Evolutionary conservation across 2,329 filamentous ascomycete genomes (phyloP), one percentile per base, ranked within the genome.

Genomic region (Esteya vermicola): DNA sequence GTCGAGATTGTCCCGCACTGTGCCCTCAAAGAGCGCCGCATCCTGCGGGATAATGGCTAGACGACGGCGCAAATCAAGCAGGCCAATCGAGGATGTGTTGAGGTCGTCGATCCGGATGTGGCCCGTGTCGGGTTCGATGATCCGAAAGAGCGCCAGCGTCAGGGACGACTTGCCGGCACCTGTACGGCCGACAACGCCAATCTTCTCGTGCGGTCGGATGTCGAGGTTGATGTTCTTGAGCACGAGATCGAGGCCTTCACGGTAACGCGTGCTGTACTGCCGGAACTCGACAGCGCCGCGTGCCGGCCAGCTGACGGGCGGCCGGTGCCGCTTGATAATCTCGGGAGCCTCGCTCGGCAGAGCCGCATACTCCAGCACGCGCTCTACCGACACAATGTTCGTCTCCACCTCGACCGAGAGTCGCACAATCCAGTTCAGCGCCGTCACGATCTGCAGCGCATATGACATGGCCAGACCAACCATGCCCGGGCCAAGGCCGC

Each of bases 361-460:
- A 38, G 75, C 72, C 43, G 89, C 85, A 62, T 98, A 98, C 60
- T 98, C 93, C 37, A 98, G 77, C 36, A 98, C 88, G 54, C 91
- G 82, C 69, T 98, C 91, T 28, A 98, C 91, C 9, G 89, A 94
- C 34, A 98, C 89, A 54, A 98, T 98, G 61, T 98, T 98, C n/a
- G 89, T 96, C 68, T 98, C 93, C n/a, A 98, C 91, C 60, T 98
- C 93, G 26, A 98, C 91, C 0, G 88, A 95, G 62, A 98, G 91
- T 43, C 93, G 78, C 38, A 98, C 91, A 54, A 98, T 95, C 91
- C 91, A 98, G 66, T 96, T 98, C 53, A 98, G 72, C 27, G 88
- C 94, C 50, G 89, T 84, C 2, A 91, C 98, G 54, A 98, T 96
- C 63, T 95, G 85, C 47, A 98, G 72, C 30, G 88, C 91, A 61